These are phyloP conservation scores for Erysimum pusillum DNA, from an alignment of 441 rosid genomes.

Conservation along the genomic window DNA sequence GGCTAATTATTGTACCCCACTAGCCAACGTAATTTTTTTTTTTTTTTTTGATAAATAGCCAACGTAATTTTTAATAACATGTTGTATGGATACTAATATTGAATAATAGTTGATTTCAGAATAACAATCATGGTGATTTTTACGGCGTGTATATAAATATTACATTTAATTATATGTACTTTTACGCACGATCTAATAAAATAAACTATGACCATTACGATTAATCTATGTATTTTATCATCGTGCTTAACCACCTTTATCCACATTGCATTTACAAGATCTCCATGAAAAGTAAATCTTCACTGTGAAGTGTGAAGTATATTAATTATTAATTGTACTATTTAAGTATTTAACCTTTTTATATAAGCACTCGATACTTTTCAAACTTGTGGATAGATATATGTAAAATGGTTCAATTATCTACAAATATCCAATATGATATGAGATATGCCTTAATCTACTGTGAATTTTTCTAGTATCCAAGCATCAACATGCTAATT, in stretches of 20 bases:
- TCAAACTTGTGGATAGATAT: background rate
- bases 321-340: background rate
- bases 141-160: constrained; percentile 48
- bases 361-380: background rate
- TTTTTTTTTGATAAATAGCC: too few relatives aligned
- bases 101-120: constrained; percentile 33
- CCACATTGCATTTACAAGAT: constrained; percentile 19
- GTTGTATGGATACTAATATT: constrained; percentile 26
- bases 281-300: constrained; percentile 10
- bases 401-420: background rate
- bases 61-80: constrained; percentile 27
- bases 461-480: background rate
- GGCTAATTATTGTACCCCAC: constrained; percentile 48
- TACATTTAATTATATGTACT: constrained; percentile 33
- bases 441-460: background rate
- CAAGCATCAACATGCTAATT: background rate
- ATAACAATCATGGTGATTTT: constrained; percentile 38
- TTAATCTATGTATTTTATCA: constrained; percentile 17
- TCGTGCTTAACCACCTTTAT: constrained; percentile 45
- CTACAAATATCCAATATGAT: background rate
- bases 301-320: too few relatives aligned
- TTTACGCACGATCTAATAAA: constrained; percentile 47
- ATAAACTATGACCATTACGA: constrained; percentile 6
- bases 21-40: constrained; percentile 25
- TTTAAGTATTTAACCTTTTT: background rate